Evolutionary conservation across 306 rosid genomes (phyloP), one percentile per base, ranked within the genome.

Genomic region (Ceratonia siliqua): DNA sequence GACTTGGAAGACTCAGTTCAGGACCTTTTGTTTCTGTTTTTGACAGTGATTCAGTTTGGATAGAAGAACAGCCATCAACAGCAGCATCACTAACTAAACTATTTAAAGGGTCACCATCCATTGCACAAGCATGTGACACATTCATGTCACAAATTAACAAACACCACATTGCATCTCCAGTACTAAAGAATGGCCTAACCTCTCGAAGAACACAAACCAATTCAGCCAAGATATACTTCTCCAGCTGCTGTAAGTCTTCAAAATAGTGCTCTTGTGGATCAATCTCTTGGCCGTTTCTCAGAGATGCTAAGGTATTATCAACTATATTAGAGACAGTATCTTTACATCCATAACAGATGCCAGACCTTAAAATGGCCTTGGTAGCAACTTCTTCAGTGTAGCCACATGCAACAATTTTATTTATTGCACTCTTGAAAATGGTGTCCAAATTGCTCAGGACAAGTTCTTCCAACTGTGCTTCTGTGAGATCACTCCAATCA

Each of bases 131-230:
- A 77, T 88, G 93, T 74, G 97, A 88, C 20, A 89, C 92, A 84
- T 84, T 87, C 92, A 89, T 88, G 73, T 92, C 97, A 43, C 90
- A 85, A 2, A 89, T 82, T 68, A 92, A 79, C 84, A 92, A 81
- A 81, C 92, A 88, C 97, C 97, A 90, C 97, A 92, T 88, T 78
- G 97, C 96, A 85, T 92, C 96, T 21, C 96, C 97, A 15, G 82
- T 77, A 85, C 90, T 89, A 82, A 90, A 92, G 82, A 86, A 88
- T 76, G 96, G 97, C 72, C 90, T 83, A 70, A 92, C 85, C 84
- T 86, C 97, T 62, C 82, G 86, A 65, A 92, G 93, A 80, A 89
- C 90, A 63, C 97, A 92, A 59, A 90, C 89, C 77, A 92, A 78
- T 79, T 92, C 97, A 8, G 90, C 93, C 88, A 92, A 66, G 74